Conservation (phyloP, 2,329 filamentous ascomycete species). For the Pestalotiopsis sp. region DNA sequence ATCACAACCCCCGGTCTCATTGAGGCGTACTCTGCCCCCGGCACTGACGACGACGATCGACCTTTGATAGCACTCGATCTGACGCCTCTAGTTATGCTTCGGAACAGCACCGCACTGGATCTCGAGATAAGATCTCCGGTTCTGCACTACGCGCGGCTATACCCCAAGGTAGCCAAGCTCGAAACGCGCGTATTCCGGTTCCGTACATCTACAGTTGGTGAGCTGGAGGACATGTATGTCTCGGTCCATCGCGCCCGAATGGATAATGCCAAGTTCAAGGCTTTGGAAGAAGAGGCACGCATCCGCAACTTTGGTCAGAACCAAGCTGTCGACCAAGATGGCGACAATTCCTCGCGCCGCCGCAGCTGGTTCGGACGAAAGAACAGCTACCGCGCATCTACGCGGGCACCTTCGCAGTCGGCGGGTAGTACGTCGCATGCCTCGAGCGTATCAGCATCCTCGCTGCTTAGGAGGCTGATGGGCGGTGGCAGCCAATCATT, state of each 20-base stretch:
- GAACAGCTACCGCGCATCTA: constrained; percentile 66
- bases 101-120: constrained; percentile 89
- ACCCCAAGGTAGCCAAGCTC: constrained; percentile 69
- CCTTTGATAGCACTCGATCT: constrained; percentile 76
- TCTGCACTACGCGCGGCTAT: constrained; percentile 53
- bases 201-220: constrained; percentile 74
- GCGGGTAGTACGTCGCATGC: constrained; percentile 68
- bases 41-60: constrained; percentile 36
- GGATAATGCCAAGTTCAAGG: constrained; percentile 87
- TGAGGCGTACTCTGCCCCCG: constrained; percentile 53
- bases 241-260: constrained; percentile 88
- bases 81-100: constrained; percentile 86
- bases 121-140: constrained; percentile 91
- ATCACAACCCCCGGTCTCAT: constrained; percentile 61
- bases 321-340: constrained; percentile 51
- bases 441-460: constrained; percentile 66
- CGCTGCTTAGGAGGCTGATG: constrained; percentile 80
- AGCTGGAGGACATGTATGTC: constrained; percentile 81
- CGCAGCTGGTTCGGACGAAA: constrained; percentile 64
- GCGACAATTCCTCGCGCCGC: constrained; percentile 46
- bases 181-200: constrained; percentile 84
- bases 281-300: constrained; percentile 66
- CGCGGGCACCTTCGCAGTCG: constrained; percentile 65
- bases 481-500: constrained; percentile 71
- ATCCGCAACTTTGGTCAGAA: constrained; percentile 72